phyloP scores from a whole-genome alignment of 2,329 filamentous ascomycete genomes.

The Aspergillus quadricinctus region DNA sequence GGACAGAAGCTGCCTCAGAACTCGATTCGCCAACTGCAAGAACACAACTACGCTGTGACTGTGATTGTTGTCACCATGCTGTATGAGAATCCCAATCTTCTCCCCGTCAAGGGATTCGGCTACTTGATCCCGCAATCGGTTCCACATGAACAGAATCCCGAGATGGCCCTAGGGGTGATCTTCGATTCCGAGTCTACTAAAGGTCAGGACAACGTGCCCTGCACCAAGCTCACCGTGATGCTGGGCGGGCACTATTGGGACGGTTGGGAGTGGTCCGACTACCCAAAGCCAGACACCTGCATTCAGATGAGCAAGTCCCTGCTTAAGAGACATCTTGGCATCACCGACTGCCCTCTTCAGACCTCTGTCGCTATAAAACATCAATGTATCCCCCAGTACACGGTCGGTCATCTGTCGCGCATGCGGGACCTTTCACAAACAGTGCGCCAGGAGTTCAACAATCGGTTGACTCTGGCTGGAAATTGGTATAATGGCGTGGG shows the following conservation, averaged over 20 bases:
- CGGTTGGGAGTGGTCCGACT: conserved; percentile 48
- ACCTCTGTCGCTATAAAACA: conserved; percentile 56
- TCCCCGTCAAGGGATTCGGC: conserved; percentile 72
- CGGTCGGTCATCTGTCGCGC: conserved; percentile 66
- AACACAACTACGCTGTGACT: conserved; percentile 61
- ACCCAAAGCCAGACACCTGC: conserved; percentile 63
- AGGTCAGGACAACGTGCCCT: conserved; percentile 54
- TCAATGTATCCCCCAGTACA: conserved; percentile 88
- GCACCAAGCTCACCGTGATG: conserved; percentile 91
- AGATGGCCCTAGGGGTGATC: conserved; percentile 81
- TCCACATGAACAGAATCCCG: conserved; percentile 68
- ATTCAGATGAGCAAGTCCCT: conserved; percentile 65
- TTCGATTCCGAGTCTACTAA: conserved; percentile 72
- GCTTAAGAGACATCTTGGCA: conserved; percentile 68
- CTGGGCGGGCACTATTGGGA: conserved; percentile 92
- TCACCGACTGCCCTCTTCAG: conserved; percentile 59
- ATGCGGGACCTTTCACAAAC: conserved; percentile 56
- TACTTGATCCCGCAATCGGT: conserved; percentile 82
- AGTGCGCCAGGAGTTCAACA: conserved; percentile 54
- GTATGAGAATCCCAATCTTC: conserved; percentile 62
- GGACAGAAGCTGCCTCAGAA: conserved; percentile 8
- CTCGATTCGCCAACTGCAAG: conserved; percentile 20
- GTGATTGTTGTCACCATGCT: conserved; percentile 93
- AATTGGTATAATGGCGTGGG: conserved; percentile 50
- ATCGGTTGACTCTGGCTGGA: conserved; percentile 61